Base-by-base conservation (phyloP, 1,139 yeast species). In the Taphrina flavorubra region DNA sequence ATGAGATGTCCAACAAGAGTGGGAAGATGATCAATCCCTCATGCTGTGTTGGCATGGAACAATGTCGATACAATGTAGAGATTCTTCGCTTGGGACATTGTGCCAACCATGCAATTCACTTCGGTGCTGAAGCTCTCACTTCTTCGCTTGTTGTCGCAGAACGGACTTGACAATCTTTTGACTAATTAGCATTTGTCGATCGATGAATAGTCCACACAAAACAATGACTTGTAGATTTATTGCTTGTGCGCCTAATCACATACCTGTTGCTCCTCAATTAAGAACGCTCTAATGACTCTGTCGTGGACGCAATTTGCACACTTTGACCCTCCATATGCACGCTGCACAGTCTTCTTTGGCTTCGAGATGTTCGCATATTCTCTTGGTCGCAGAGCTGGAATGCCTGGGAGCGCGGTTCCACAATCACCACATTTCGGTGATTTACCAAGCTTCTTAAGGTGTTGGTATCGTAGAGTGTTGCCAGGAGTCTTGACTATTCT, bases 401-500 rank as follows among this genome's bases (percentile, higher is more conserved):
- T 76, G 68, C 99, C 99, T 77, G 92, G 88, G 79, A 94, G 88
- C 79, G 92, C 88, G 76, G 80, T 80, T 83, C 97, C 97, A 84
- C 97, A 90, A 88, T 92, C 98, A 87, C 97, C 98, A 86, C 99
- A 94, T 86, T 92, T 92, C 83, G 95, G 96, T 85, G 95, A 88
- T 81, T 97, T 83, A 80, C 96, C 97, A 79, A 81, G 81, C 88
- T 94, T 94, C 89, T 92, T 92, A 82, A 90, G 57, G 86, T 94
- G 98, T 84, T 91, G 97, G 83, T 96, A 96, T 81, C 92, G 89
- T 83, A 94, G 88, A 84, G 88, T 89, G 81, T 97, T 97, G 87
- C 99, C 99, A 83, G 99, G 98, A 85, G 99, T 94, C 90, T 92
- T 94, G 79, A 92, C 96, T 84, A 92, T 95, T 94, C 90, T 92